Conservation (phyloP, 495 filamentous ascomycete species). For the Aspergillus diversus region DNA sequence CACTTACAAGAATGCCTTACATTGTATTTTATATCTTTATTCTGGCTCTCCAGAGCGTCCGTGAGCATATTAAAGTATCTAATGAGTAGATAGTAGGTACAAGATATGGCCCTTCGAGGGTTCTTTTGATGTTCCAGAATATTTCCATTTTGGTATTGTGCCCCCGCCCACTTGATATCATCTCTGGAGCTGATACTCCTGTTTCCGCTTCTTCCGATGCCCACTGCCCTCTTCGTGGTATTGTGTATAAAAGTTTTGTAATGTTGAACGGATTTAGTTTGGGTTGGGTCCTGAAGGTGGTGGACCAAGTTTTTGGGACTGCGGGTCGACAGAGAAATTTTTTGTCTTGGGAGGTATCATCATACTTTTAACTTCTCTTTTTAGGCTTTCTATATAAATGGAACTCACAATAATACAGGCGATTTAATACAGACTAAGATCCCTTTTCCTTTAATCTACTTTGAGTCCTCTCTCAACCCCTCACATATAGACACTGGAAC, state of each 20-base stretch:
- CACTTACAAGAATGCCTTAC: neutral
- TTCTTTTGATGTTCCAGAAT: slow-evolving; percentile 15
- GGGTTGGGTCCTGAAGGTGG: neutral
- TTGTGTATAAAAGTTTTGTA: neutral
- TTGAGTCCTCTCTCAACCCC: too few species aligned
- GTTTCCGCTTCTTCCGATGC: slow-evolving; percentile 1
- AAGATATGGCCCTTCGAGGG: neutral
- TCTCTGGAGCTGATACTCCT: neutral
- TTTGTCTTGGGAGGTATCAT: neutral
- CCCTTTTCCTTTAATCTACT: too few species aligned
- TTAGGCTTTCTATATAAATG: too few species aligned
- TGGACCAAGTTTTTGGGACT: slow-evolving; percentile 8
- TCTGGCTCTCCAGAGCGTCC: neutral
- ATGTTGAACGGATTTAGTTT: neutral
- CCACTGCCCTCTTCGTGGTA: neutral
- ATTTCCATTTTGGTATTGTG: slow-evolving; percentile 1
- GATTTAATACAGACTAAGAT: too few species aligned
- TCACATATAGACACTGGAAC: too few species aligned
- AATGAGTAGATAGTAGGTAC: too few species aligned
- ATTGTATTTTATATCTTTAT: neutral
- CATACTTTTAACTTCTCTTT: neutral
- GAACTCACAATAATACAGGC: too few species aligned
- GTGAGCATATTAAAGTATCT: too few species aligned
- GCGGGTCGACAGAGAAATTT: neutral
- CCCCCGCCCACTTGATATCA: neutral